Conservation (phyloP, 768 basidiomycete genomes). For the Tulasnella sp. region DNA sequence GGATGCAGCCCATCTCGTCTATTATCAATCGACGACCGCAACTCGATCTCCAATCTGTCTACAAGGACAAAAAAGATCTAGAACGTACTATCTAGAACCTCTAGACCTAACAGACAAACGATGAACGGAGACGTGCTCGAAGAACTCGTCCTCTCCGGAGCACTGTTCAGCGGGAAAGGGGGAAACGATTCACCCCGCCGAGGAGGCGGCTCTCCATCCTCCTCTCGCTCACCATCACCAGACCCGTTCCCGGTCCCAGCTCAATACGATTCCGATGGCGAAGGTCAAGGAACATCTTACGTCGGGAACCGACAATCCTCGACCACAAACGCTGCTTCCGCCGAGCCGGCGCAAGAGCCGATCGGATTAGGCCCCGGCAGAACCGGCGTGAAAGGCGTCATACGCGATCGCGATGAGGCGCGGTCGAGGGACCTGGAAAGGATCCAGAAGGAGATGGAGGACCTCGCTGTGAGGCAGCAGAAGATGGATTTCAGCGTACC, state of each 20-base stretch:
- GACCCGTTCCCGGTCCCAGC: conserved; percentile 46
- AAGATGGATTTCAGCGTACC: conserved; percentile 52
- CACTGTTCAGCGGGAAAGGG: conserved; percentile 56
- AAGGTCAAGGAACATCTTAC: conserved; percentile 39
- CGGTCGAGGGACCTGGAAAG: conserved; percentile 45
- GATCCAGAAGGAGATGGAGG: conserved; percentile 51
- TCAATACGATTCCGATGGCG: conserved; percentile 45
- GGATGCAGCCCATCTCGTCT: background rate
- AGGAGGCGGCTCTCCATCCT: conserved; percentile 47
- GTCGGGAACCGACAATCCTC: conserved; percentile 13
- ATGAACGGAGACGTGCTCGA: conserved; percentile 51
- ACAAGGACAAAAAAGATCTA: background rate
- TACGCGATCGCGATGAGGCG: conserved; percentile 75
- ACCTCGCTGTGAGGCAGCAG: conserved; percentile 58
- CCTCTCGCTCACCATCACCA: conserved; percentile 45
- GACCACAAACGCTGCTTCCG: background rate
- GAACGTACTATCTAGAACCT: background rate
- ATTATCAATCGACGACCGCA: background rate
- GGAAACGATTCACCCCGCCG: conserved; percentile 63
- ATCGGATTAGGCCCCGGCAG: conserved; percentile 84
- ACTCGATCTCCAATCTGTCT: background rate
- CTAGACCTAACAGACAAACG: background rate
- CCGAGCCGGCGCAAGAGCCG: conserved; percentile 46
- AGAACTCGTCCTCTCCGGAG: conserved; percentile 70
- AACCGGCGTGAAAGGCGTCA: conserved; percentile 86